Evolutionary conservation across 2,329 filamentous ascomycete species (phyloP).

Genomic region (Beauveria asiatica): DNA sequence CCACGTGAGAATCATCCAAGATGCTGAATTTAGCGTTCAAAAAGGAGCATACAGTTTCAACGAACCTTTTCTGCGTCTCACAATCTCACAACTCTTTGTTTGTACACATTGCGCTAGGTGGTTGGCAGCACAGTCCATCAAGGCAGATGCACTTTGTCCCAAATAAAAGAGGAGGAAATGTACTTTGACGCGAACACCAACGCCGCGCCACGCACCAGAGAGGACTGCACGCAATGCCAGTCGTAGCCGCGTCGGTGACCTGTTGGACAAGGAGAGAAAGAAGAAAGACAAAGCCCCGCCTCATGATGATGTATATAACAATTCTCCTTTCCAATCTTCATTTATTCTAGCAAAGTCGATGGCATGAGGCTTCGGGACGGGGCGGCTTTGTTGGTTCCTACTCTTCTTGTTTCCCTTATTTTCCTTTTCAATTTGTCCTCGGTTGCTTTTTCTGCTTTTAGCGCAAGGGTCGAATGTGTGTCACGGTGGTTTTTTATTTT

Average conservation of each 20-base stretch:
- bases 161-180: background rate
- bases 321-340: background rate
- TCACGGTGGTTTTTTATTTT: background rate
- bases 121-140: background rate
- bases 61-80: background rate
- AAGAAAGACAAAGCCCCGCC: background rate
- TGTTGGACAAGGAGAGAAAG: background rate
- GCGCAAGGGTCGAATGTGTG: background rate
- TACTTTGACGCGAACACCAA: background rate
- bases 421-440: background rate
- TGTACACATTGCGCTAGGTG: background rate
- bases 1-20: conserved; percentile 18
- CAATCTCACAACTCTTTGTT: background rate
- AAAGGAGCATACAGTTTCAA: background rate
- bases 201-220: background rate
- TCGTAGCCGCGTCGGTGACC: background rate
- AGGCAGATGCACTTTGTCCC: background rate
- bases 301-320: conserved; percentile 8
- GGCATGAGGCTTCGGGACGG: background rate
- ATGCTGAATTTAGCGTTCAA: background rate
- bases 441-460: background rate
- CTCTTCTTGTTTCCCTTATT: background rate
- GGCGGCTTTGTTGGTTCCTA: background rate
- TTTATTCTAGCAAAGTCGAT: conserved; percentile 1
- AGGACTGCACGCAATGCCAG: background rate